Evolutionary conservation across 2,329 filamentous ascomycete species (phyloP).

Genomic region (Penicillium sp.): DNA sequence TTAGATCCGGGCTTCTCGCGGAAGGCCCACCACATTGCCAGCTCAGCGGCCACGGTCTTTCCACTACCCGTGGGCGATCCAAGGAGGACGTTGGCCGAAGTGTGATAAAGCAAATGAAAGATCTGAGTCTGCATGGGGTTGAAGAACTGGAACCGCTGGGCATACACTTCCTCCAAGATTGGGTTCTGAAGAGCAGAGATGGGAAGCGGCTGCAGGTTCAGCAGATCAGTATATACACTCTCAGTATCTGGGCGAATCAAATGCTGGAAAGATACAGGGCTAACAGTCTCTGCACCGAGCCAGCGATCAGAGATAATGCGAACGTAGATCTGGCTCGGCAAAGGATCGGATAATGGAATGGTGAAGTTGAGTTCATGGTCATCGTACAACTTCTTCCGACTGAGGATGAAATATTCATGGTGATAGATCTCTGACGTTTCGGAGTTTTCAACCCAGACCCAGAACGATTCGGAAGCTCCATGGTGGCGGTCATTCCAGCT

Average conservation of each 20-base stretch:
- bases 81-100: slow-evolving; percentile 85
- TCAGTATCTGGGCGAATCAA: slow-evolving; percentile 96
- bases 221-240: slow-evolving; percentile 92
- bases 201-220: slow-evolving; percentile 88
- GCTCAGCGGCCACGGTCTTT: slow-evolving; percentile 93
- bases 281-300: slow-evolving; percentile 95
- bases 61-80: slow-evolving; percentile 97
- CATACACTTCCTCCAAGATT: slow-evolving; percentile 85
- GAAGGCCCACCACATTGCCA: slow-evolving; percentile 99
- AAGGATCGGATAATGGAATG: slow-evolving; percentile 88
- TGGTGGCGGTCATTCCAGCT: slow-evolving; percentile 93
- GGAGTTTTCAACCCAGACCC: slow-evolving; percentile 98
- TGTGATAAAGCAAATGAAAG: slow-evolving; percentile 95
- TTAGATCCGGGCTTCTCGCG: slow-evolving; percentile 92
- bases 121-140: slow-evolving; percentile 99
- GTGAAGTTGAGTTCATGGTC: slow-evolving; percentile 99
- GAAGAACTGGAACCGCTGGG: slow-evolving; percentile 89
- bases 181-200: slow-evolving; percentile 88
- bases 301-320: slow-evolving; percentile 93
- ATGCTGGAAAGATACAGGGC: slow-evolving; percentile 95
- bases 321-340: slow-evolving; percentile 96
- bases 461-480: slow-evolving; percentile 94
- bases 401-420: slow-evolving; percentile 95
- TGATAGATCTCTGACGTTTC: slow-evolving; percentile 98
- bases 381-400: slow-evolving; percentile 85